Evolutionary conservation across 108 stramenopile genomes (phyloP), one percentile per base, ranked within the genome.

Genomic region (Skeletonema costatum): DNA sequence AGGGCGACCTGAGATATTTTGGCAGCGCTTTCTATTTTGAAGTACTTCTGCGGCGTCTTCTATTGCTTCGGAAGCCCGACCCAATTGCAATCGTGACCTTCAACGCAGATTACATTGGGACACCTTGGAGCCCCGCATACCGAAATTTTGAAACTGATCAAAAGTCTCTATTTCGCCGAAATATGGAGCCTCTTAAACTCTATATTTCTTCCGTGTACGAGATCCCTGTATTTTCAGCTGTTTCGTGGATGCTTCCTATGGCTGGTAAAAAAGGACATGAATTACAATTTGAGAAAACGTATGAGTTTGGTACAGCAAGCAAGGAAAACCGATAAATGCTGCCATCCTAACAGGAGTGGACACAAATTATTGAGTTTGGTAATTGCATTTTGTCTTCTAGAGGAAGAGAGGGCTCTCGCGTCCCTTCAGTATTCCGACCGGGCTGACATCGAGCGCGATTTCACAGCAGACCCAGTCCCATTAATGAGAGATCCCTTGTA

Each of bases 211-310:
- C 79, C 14, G 35, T 80, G 68, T 80, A 80, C 44, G 79, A 80
- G 51, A 68, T 80, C 4, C 79, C 79, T 19, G 73, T 74, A 8
- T 73, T 80, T 31, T 56, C 48, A 16, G 79, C 79, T 17, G 68
- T 68, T 17, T 64, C 74, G 32, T 80, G 79, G 79, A 74, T 80
- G 73, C 67, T 80, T 14, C 79, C 79, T n/a, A 13, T 80, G 35
- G 79, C 79, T 8, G 64, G 64, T 21, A 80, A 80, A 60, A 32
- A 61, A 36, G 79, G 79, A 6, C 30, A 56, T 35, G 68, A 68
- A 25, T 44, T 32, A 25, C 71, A 73, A 64, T 73, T 80, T 62
- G 17, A 46, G 1, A 30, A 31, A 41, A 66, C 70, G 17, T 66
- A 80, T 51, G 66, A 59, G 19, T 80, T 69, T 51, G 64, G 67